Evolutionary conservation across 2,329 filamentous ascomycete genomes (phyloP).

Genomic region (Penicillium sp.): DNA sequence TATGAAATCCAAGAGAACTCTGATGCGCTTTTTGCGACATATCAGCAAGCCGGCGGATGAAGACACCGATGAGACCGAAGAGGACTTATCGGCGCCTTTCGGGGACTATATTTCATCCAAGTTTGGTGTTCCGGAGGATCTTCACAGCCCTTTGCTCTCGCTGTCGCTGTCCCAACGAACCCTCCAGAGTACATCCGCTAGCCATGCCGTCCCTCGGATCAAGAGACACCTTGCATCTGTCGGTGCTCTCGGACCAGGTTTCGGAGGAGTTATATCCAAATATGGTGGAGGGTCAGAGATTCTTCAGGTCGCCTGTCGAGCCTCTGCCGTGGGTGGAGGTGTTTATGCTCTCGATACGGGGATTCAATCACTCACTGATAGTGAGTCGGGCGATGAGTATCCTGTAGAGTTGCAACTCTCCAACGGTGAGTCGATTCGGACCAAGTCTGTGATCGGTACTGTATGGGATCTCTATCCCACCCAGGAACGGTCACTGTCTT

Average conservation of each 20-base stretch:
- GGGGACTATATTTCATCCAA: slow-evolving; percentile 48
- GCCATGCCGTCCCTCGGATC: slow-evolving; percentile 72
- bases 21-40: slow-evolving; percentile 95
- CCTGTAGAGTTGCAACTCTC: slow-evolving; percentile 34
- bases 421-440: slow-evolving; percentile 38
- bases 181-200: slow-evolving; percentile 57
- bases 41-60: slow-evolving; percentile 66
- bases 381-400: slow-evolving; percentile 15
- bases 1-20: slow-evolving; percentile 74
- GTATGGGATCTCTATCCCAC: slow-evolving; percentile 36
- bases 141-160: slow-evolving; percentile 67
- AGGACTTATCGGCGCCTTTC: slow-evolving; percentile 57
- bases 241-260: slow-evolving; percentile 83
- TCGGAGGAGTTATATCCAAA: slow-evolving; percentile 86
- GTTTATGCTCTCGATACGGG: slow-evolving; percentile 83
- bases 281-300: slow-evolving; percentile 91
- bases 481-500: slow-evolving; percentile 15
- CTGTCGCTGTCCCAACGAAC: slow-evolving; percentile 71
- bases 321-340: slow-evolving; percentile 85
- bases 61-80: slow-evolving; percentile 46
- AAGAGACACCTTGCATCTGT: slow-evolving; percentile 81
- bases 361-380: slow-evolving; percentile 45
- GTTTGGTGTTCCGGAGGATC: slow-evolving; percentile 67
- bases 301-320: slow-evolving; percentile 86
- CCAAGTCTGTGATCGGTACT: slow-evolving; percentile 40